Base-by-base conservation (phyloP, 139 green algal genomes). In the Chlamydomonas sphaeroides region DNA sequence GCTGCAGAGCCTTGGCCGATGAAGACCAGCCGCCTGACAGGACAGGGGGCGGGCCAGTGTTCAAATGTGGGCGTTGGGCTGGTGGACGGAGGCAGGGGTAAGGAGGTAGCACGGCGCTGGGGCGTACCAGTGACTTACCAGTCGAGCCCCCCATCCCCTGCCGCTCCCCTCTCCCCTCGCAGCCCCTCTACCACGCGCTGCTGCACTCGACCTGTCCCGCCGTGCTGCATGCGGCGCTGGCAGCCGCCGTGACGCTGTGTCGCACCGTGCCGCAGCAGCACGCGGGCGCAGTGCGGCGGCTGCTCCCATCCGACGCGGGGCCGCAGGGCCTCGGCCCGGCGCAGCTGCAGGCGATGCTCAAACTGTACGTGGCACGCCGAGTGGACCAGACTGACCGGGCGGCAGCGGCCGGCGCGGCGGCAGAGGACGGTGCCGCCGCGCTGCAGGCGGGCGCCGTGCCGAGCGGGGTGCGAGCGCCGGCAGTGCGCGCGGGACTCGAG, bases 121-220 rank as follows among this genome's bases (percentile, higher is more conserved):
- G 2, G 4, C 26, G 6, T 28, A 3, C 57, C 28, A 36, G 17
- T 21, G 11, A 17, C 57, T 4, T 4, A 2, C 14, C 28, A 25
- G 8, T 17, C 57, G 11, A 25, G 5, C 5, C 25, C 57, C 28
- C 30, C 25, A 6, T 18, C 57, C 57, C 7, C 57, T 35, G 4
- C 36, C 26, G 5, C 2, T 6, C 7, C 57, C 57, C 17, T 36
- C 32, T 41, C 32, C 32, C 62, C 10, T 28, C 42, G 21, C 75
- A 82, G 75, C 41, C 61, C 26, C 75, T 82, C 42, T 82, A 51
- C n/a, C 75, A 82, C 45, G 21, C 75, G 21, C 75, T 72, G 15
- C 42, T 73, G 21, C 74, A 59, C 41, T 41, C 35, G 30, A 59
- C 59, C 25, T 59, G 70, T 41, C 14, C 62, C 0, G 25, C 75